Evolutionary conservation across 2,329 filamentous ascomycete genomes (phyloP).

Genomic region (Diaporthe nobilis): DNA sequence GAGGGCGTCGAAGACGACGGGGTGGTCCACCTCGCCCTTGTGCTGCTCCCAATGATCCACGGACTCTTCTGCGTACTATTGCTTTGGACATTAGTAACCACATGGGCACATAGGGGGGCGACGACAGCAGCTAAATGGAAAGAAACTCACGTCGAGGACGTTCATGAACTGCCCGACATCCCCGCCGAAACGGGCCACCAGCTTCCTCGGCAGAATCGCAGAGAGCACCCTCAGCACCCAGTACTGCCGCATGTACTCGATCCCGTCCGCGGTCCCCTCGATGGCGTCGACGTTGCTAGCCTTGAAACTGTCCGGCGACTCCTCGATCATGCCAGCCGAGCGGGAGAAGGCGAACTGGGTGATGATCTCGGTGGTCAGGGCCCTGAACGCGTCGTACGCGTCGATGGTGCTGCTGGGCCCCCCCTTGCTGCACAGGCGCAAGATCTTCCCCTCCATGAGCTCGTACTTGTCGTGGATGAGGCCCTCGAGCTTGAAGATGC

Average conservation of each 20-base stretch:
- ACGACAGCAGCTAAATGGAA: no score
- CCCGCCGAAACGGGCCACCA: neutral
- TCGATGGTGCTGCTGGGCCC: neutral
- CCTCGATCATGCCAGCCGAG: neutral
- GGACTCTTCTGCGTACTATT: neutral
- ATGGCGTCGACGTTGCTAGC: neutral
- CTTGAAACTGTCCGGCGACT: neutral
- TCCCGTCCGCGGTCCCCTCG: neutral
- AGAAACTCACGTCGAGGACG: neutral
- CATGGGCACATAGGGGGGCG: no score
- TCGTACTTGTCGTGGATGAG: conserved; percentile 3
- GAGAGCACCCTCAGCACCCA: neutral
- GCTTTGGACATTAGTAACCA: neutral
- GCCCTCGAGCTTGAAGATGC: neutral
- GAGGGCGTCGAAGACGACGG: neutral
- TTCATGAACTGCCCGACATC: conserved; percentile 1
- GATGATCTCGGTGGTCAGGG: neutral
- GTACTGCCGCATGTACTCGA: neutral
- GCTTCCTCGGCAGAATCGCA: neutral
- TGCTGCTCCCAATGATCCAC: neutral
- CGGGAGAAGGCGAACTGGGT: neutral
- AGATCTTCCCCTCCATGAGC: neutral
- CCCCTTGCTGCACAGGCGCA: neutral
- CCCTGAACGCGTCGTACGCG: neutral
- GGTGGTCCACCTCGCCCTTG: neutral